Base-by-base conservation (phyloP, 768 basidiomycete species). In the Mycena sanguinolenta region DNA sequence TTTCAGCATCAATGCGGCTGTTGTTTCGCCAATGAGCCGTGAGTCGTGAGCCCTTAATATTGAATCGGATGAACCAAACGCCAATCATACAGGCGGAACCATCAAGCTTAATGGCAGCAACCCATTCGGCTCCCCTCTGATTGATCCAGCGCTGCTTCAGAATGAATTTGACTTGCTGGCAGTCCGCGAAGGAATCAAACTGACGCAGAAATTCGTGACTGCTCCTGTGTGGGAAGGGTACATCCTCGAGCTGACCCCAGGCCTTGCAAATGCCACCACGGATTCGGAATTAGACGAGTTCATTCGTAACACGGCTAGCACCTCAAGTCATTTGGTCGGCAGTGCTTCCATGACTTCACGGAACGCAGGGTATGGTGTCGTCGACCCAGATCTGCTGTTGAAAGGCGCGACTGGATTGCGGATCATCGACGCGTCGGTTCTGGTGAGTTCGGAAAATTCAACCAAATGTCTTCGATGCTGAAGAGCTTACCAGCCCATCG, bases 81-180 rank as follows among this genome's bases (percentile, higher is more conserved):
- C 6, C 32, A 38, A 52, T 38, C 21, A 7, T 53, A 14, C 39
- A 78, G 77, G 77, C 53, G 77, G 77, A 9, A 69, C 66, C 25
- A 39, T 78, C 19, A 74, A 61, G n/a, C 63, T 85, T 69, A 83
- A 78, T 58, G 81, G 82, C 19, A 81, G 78, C 27, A 73, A 80
- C 71, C 78, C 84, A 28, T 84, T 85, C 75, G 79, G 76, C 42
- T 50, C 76, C 23, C 86, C 87, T 0, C 50, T 77, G 21, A 86
- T 88, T 75, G 80, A 88, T 74, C 84, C 85, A 0, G 81, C 81
- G 58, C 83, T 87, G 77, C 80, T 83, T 39, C 67, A 25, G 27
- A 63, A 61, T n/a, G 55, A 54, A 2, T 65, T 73, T 50, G 78
- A 78, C 58, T n/a, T 77, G 27, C 62, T 70, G 32, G 66, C 68